These are phyloP conservation scores for Plasmodium vinckei DNA, from an alignment of 169 alveolate genomes.

Conservation along the genomic window DNA sequence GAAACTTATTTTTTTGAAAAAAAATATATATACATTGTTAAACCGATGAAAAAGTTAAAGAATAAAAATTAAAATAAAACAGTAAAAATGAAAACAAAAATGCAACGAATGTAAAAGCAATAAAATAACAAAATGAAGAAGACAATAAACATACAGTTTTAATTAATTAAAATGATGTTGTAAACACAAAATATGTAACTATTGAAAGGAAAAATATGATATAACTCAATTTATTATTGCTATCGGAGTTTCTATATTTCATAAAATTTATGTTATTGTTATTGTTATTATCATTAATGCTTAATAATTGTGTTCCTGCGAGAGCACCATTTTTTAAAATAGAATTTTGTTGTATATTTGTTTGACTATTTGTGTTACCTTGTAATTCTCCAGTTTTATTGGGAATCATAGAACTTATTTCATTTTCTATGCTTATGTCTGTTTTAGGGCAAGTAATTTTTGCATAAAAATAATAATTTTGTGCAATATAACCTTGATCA, in stretches of 20 bases:
- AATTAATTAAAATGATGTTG: conserved; percentile 1
- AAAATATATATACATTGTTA: no score
- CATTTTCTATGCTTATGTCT: conserved; percentile 36
- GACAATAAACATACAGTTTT: background rate
- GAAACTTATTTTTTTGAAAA: no score
- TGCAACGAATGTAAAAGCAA: background rate
- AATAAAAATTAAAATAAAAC: background rate
- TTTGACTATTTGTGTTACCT: background rate
- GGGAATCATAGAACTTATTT: conserved; percentile 14
- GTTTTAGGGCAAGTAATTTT: conserved; percentile 62
- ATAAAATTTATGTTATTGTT: no score
- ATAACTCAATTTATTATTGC: conserved; percentile 2
- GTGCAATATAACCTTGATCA: conserved; percentile 32
- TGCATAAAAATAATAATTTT: conserved; percentile 58
- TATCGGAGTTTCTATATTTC: no score
- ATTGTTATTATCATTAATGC: no score
- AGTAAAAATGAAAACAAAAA: background rate
- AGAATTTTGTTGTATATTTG: background rate
- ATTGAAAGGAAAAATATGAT: conserved; percentile 6
- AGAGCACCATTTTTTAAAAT: background rate
- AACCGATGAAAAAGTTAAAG: background rate
- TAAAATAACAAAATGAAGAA: background rate
- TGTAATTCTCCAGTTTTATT: conserved; percentile 1
- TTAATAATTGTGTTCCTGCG: no score
- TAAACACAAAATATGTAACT: conserved; percentile 13